phyloP scores from a whole-genome alignment of 352 stramenopile genomes.

The Globisporangium recalcitrans region DNA sequence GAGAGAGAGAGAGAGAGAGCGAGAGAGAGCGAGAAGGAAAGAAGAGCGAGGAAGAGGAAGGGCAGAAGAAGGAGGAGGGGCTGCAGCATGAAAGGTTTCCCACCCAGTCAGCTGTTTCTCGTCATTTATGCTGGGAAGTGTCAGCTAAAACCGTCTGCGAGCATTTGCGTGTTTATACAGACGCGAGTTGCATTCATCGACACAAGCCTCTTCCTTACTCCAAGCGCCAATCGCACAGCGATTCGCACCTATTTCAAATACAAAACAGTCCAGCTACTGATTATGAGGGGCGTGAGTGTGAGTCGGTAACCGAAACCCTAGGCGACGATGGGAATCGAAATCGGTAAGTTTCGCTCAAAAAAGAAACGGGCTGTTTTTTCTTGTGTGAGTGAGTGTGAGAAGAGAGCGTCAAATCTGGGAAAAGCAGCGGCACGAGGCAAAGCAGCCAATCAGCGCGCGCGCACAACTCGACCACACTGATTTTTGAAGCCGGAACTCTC shows the following conservation, averaged over 20 bases:
- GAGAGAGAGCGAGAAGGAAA: constrained; percentile 14
- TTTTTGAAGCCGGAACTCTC: not conserved
- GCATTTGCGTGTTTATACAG: too few species aligned
- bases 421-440: not conserved
- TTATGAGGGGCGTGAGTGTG: not conserved
- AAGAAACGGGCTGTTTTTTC: not conserved
- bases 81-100: not conserved
- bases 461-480: not conserved
- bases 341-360: not conserved
- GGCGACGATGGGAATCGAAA: not conserved
- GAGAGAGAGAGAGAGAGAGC: not conserved
- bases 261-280: not conserved
- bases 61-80: not conserved
- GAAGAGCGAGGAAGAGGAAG: constrained; percentile 7
- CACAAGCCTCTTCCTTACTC: too few species aligned
- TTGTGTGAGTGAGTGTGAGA: not conserved
- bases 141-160: not conserved
- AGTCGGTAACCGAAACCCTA: not conserved
- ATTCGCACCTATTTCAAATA: not conserved
- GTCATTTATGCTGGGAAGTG: not conserved
- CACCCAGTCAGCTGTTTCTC: not conserved
- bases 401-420: not conserved
- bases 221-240: too few species aligned
- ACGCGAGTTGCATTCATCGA: too few species aligned
- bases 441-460: not conserved